Percentiles rank a stretch among this genome's conserved stretches.
Evolutionary conservation across 495 filamentous ascomycete genomes (phyloP).

Genomic region (Hypoxylon crocopeplum): DNA sequence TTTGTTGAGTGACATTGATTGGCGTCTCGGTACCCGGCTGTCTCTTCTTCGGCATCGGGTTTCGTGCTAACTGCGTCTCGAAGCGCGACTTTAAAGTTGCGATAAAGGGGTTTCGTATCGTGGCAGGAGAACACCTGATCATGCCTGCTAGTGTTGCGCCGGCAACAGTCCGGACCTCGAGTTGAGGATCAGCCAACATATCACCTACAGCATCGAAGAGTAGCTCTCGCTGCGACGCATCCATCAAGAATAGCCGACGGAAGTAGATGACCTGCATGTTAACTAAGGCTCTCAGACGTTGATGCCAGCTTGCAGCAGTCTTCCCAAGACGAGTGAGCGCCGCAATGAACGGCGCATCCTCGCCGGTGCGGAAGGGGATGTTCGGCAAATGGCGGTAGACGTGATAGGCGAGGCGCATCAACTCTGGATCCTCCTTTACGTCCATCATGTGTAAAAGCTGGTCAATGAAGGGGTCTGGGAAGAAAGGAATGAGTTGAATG

Average conservation of each 20-base stretch:
- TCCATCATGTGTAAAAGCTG: constrained; percentile 99
- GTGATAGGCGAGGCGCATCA: constrained; percentile 93
- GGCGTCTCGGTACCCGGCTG: constrained; percentile 77
- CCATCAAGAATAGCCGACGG: constrained; percentile 92
- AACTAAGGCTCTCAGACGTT: constrained; percentile 93
- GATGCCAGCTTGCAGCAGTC: constrained; percentile 90
- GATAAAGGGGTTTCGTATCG: constrained; percentile 78
- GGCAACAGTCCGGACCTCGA: constrained; percentile 94
- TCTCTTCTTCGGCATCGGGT: constrained; percentile 83
- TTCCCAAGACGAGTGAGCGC: constrained; percentile 89
- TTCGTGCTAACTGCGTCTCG: constrained; percentile 73
- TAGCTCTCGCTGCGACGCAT: constrained; percentile 72
- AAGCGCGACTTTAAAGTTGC: constrained; percentile 78
- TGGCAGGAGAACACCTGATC: constrained; percentile 94
- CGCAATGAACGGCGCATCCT: constrained; percentile 82
- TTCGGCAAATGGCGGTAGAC: constrained; percentile 97
- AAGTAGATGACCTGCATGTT: constrained; percentile 99
- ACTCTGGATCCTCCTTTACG: constrained; percentile 96
- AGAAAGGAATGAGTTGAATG: constrained; percentile 88
- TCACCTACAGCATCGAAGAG: constrained; percentile 89
- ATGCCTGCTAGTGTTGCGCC: constrained; percentile 92
- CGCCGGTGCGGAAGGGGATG: constrained; percentile 87
- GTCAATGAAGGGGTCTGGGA: constrained; percentile 85
- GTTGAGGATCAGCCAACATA: constrained; percentile 91
- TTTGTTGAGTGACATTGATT: constrained; percentile 75